A percentile compares a stretch with the other conserved stretches of the same genome.
These are phyloP conservation scores for Claviceps pazoutovae DNA, from an alignment of 2,329 filamentous ascomycete genomes.

Conservation along the genomic window DNA sequence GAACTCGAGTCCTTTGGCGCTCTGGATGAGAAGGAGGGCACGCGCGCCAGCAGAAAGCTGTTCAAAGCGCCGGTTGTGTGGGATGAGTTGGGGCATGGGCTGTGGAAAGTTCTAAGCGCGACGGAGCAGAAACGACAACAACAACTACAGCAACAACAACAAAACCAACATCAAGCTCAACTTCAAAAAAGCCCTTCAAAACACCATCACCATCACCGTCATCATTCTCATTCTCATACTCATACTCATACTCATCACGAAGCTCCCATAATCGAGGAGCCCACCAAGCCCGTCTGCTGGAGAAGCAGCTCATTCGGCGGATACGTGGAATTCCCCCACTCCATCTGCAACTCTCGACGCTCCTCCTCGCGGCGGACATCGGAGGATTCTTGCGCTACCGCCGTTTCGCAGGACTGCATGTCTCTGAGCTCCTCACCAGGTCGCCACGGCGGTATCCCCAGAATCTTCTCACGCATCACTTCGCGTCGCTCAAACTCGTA, in stretches of 20 bases:
- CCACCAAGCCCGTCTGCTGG: slow-evolving; percentile 2
- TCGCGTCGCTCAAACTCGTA: slow-evolving; percentile 3
- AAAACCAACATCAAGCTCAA: not conserved
- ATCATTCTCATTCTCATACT: not conserved
- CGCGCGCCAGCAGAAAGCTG: slow-evolving; percentile 20
- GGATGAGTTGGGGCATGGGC: slow-evolving; percentile 22
- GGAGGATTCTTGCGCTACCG: slow-evolving; percentile 3
- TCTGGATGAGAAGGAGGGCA: slow-evolving; percentile 21
- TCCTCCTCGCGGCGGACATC: slow-evolving; percentile 4
- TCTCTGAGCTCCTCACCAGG: slow-evolving; percentile 7
- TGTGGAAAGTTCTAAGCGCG: slow-evolving; percentile 17
- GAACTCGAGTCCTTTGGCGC: slow-evolving; percentile 20
- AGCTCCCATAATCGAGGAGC: not conserved
- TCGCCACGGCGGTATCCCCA: slow-evolving; percentile 5
- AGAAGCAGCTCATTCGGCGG: not conserved
- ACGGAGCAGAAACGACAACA: not conserved
- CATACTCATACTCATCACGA: not conserved
- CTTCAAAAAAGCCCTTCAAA: not conserved
- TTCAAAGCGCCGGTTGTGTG: slow-evolving; percentile 26
- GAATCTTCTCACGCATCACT: slow-evolving; percentile 5
- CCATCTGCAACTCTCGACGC: not conserved
- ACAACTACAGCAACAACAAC: not conserved
- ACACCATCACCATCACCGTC: not conserved
- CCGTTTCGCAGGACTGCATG: slow-evolving; percentile 3
- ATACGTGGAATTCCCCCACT: not conserved